These are phyloP conservation scores for Ciborinia camelliae DNA, from an alignment of 2,329 filamentous ascomycete genomes.

Conservation along the genomic window DNA sequence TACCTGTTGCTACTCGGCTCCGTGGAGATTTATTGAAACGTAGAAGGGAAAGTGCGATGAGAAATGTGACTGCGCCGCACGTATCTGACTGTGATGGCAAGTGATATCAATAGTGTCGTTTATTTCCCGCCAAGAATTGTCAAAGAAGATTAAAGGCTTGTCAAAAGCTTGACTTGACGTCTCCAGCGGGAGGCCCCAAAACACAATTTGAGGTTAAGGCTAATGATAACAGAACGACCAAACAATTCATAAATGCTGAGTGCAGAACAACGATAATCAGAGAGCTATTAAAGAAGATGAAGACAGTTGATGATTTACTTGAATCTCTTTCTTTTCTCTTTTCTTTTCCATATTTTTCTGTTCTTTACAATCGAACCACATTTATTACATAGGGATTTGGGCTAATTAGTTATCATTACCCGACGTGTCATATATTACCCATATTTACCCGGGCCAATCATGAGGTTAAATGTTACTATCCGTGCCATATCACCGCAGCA, in stretches of 20 bases:
- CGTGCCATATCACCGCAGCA: background rate
- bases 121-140: slow-evolving; percentile 3
- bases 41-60: background rate
- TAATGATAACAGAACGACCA: background rate
- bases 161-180: slow-evolving; percentile 16
- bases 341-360: background rate
- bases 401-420: background rate
- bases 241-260: background rate
- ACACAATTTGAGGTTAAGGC: background rate
- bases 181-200: background rate
- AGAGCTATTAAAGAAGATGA: no score
- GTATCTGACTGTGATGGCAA: background rate
- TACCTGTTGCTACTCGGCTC: background rate
- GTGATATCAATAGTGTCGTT: background rate
- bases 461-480: background rate
- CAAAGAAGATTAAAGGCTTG: background rate
- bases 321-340: background rate
- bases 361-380: background rate
- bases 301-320: no score
- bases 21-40: background rate
- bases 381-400: background rate
- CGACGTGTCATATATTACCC: background rate
- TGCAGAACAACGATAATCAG: background rate
- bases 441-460: background rate
- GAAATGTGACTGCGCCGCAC: background rate